Conservation (phyloP, 2,329 filamentous ascomycete species). For the Arthrobotrys entomopaga region DNA sequence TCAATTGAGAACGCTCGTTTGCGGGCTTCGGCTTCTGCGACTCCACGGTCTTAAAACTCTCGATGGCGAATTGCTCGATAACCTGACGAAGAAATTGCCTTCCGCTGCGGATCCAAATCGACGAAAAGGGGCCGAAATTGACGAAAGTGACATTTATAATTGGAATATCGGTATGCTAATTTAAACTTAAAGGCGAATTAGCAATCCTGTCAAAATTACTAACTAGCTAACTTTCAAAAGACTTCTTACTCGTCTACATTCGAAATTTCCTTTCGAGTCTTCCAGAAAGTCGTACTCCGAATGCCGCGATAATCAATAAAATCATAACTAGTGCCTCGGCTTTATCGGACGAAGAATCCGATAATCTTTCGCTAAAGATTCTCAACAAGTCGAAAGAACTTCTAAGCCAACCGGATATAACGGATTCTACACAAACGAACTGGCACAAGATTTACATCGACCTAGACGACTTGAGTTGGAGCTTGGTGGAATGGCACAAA, state of each 20-base stretch:
- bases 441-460: conserved; percentile 55
- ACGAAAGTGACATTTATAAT: conserved; percentile 44
- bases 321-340: conserved; percentile 49
- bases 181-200: too few species aligned
- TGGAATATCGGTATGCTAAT: conserved; percentile 50
- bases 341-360: conserved; percentile 43
- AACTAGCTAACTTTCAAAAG: conserved; percentile 20
- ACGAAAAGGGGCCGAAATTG: conserved; percentile 28
- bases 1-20: conserved; percentile 46
- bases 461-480: conserved; percentile 52
- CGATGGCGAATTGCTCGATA: conserved; percentile 48
- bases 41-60: conserved; percentile 52
- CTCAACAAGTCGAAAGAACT: conserved; percentile 51
- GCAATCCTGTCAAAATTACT: too few species aligned
- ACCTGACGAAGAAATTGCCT: conserved; percentile 46
- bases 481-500: conserved; percentile 53
- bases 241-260: conserved; percentile 54
- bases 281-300: conserved; percentile 51
- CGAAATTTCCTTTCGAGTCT: conserved; percentile 53
- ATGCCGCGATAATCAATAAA: conserved; percentile 52
- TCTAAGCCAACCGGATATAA: conserved; percentile 51
- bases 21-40: conserved; percentile 37
- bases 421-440: conserved; percentile 48
- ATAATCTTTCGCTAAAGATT: conserved; percentile 39
- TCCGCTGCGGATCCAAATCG: conserved; percentile 48